phyloP scores from a whole-genome alignment of 139 green algal genomes.

The Coccomyxa sp. region DNA sequence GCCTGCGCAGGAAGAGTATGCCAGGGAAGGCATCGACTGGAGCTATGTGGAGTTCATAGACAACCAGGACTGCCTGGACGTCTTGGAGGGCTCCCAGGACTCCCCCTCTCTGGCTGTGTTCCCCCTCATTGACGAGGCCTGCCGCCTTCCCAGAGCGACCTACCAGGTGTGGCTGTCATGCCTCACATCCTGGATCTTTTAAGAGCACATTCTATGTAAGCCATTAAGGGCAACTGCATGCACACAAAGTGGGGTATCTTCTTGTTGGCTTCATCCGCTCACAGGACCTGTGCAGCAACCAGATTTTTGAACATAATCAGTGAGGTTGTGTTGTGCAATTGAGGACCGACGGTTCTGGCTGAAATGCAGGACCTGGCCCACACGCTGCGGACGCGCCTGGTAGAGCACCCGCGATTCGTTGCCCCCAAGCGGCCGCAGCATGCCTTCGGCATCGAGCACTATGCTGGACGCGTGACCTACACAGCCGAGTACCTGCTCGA shows the following conservation, averaged over 20 bases:
- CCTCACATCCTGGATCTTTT: too few relatives aligned
- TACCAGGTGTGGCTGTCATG: constrained; percentile 51
- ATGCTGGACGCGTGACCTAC: constrained; percentile 61
- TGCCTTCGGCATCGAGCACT: constrained; percentile 73
- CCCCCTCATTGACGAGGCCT: constrained; percentile 88
- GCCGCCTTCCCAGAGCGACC: constrained; percentile 75
- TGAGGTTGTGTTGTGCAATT: neutral
- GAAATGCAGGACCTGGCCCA: constrained; percentile 45
- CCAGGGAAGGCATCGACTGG: constrained; percentile 93
- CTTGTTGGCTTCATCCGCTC: too few relatives aligned
- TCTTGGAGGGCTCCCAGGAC: constrained; percentile 65
- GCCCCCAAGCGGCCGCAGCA: constrained; percentile 54
- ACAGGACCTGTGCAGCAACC: neutral
- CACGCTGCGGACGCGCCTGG: constrained; percentile 45
- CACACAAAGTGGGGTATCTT: too few relatives aligned
- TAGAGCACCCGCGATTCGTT: constrained; percentile 44
- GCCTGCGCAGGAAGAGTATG: constrained; percentile 82
- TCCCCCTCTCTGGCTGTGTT: constrained; percentile 73
- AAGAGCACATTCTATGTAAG: too few relatives aligned
- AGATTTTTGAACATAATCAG: neutral
- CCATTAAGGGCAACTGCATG: neutral
- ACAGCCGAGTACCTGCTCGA: constrained; percentile 43
- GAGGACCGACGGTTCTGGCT: too few relatives aligned
- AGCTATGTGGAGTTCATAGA: constrained; percentile 98
- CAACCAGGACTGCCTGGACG: constrained; percentile 95